These are phyloP conservation scores for Porphyra umbilicalis DNA, from an alignment of 31 red algal species.

Conservation along the genomic window DNA sequence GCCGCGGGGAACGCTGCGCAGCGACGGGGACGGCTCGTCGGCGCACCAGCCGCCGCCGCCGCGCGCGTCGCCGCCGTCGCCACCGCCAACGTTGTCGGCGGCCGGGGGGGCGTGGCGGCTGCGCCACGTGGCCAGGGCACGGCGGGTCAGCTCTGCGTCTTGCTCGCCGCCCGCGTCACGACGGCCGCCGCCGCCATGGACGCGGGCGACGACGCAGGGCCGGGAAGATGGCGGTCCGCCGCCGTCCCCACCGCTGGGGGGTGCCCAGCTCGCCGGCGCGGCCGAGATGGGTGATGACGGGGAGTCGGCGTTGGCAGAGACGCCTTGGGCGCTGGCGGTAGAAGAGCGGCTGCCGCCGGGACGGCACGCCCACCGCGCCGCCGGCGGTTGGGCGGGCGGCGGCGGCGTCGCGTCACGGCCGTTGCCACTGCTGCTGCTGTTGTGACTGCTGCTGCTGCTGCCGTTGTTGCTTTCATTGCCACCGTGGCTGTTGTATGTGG, in stretches of 20 bases:
- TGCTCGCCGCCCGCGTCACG: no score
- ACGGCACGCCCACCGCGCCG: not conserved
- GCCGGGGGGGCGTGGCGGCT: not conserved
- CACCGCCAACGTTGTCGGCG: not conserved
- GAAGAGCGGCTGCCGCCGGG: not conserved
- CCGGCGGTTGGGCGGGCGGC: not conserved
- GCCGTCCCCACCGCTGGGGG: no score
- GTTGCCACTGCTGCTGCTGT: no score
- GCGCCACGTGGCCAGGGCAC: not conserved
- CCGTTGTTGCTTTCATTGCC: no score
- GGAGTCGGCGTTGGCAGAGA: not conserved
- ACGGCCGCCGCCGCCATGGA: not conserved
- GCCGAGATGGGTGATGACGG: not conserved
- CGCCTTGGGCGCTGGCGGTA: no score
- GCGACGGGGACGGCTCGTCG: no score
- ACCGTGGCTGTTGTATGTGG: no score
- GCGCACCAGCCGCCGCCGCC: no score
- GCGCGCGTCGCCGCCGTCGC: not conserved
- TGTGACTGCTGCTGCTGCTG: no score
- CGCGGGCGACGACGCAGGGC: not conserved
- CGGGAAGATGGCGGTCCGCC: no score
- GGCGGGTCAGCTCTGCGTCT: not conserved
- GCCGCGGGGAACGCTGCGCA: not conserved
- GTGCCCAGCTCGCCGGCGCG: not conserved
- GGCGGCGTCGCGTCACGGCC: no score